phyloP scores from a whole-genome alignment of 768 basidiomycete species.

The Epithele typhae region DNA sequence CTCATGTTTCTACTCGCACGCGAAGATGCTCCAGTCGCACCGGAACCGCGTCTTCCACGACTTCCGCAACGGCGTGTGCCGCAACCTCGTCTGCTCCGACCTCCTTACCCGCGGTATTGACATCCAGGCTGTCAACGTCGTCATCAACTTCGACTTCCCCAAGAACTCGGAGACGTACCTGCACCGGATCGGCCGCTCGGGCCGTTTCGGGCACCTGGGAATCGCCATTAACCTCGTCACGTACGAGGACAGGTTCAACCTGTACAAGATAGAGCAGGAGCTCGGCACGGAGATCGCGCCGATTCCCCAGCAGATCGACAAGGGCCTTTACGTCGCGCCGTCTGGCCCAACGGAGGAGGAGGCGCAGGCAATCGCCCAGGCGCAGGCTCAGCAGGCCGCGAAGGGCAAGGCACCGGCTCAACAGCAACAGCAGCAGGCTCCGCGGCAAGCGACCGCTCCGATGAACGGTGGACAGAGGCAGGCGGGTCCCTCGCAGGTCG shows the following conservation, averaged over 20 bases:
- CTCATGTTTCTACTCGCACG: conserved; percentile 99
- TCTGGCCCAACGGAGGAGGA: conserved; percentile 36
- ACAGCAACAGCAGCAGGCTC: conserved; percentile 32
- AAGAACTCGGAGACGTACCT: conserved; percentile 99
- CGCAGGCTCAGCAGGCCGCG: conserved; percentile 28
- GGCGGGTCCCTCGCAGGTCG: conserved; percentile 22
- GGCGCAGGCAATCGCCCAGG: conserved; percentile 37
- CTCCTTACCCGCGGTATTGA: conserved; percentile 98
- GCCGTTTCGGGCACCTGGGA: conserved; percentile 95
- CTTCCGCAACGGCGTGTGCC: conserved; percentile 97
- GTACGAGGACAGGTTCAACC: conserved; percentile 95
- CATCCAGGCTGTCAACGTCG: conserved; percentile 99
- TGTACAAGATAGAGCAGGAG: conserved; percentile 98
- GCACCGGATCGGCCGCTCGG: conserved; percentile 96
- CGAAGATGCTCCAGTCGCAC: conserved; percentile 98
- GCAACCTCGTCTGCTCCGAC: conserved; percentile 97
- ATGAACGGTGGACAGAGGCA: too few relatives aligned
- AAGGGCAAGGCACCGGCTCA: conserved; percentile 23
- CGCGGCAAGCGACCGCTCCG: conserved; percentile 21
- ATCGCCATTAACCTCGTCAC: conserved; percentile 98
- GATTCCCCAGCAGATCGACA: conserved; percentile 89
- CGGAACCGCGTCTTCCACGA: conserved; percentile 99
- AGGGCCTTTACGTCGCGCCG: conserved; percentile 90
- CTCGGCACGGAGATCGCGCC: conserved; percentile 97
- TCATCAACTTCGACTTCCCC: conserved; percentile 99